Evolutionary conservation across 192 early-diverging fungal genomes (phyloP), one percentile per base, ranked within the genome.

Genomic region (Diversispora epigaea): DNA sequence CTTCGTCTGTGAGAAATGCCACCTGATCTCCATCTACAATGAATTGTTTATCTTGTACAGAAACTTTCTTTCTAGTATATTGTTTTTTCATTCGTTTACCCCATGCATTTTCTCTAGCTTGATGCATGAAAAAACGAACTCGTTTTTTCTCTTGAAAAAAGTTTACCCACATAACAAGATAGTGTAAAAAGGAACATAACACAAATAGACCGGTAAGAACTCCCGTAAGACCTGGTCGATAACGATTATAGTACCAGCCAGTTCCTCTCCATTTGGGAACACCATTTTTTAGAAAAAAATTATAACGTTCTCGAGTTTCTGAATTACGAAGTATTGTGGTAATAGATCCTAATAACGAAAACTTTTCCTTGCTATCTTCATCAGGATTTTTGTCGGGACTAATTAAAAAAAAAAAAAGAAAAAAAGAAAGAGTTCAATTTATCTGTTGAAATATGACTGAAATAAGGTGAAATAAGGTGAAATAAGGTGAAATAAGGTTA

Each of bases 261-360:
- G 91, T 90, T 46, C 91, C 92, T 61, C 92, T 82, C 92, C 92
- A 93, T 64, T 85, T 84, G 39, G 92, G 92, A 14, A 93, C 90
- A 15, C 92, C 92, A 75, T 92, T 92, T 77, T 89, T 91, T 73
- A 89, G 84, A 78, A 91, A 93, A 79, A 91, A 91, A 80, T 93
- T 87, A 79, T 93, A 93, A 41, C 91, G 84, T 49, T 92, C 88
- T 32, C 91, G 89, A 43, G 78, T 80, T 72, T 81, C 81, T 32
- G 79, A 65, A 71, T 89, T 85, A 44, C 92, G 84, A 77, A 93
- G 77, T 66, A 93, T 89, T 45, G 83, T 74, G 41, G 87, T 88
- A 39, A 92, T 86, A n/a, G 86, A 84, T 32, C 86, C 85, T 9
- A 92, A 77, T 41, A 88, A 83, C 6, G 89, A 82, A 77, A 90